Evolutionary conservation across 2,329 filamentous ascomycete species (phyloP), one percentile per base, ranked within the genome.

Genomic region (Triangularia verruculosa): DNA sequence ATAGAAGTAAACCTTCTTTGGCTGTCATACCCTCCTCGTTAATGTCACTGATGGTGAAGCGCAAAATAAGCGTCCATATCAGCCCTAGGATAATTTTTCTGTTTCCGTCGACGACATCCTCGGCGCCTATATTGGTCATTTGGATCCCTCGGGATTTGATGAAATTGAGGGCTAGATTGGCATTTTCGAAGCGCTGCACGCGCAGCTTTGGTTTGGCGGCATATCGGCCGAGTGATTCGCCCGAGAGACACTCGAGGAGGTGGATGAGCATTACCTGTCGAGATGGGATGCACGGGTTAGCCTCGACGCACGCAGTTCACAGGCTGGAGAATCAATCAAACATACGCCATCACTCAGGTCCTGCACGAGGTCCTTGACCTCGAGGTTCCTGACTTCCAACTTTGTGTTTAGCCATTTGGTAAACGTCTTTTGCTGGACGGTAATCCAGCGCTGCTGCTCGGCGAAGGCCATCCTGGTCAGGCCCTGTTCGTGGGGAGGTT

Each of bases 351-450:
- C 93, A 73, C 92, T 94, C 64, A 99, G 86, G 78, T 98, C 95
- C 67, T 83, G 83, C 66, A 96, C 92, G 62, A 99, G 83, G 77
- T 97, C 92, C 74, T 92, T 89, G 73, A 98, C 91, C 72, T 89
- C 88, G 68, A 97, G 80, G 62, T 89, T 81, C 70, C 94, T 87
- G 66, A 82, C 84, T 76, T 90, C 89, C 72, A 99, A 82, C 80
- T 99, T 99, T 72, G 92, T 96, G 79, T 99, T 99, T 70, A 99
- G 86, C 95, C 95, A 99, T 91, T 98, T 99, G 64, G 93, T 97
- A 78, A 99, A 99, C 27, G 95, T 99, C 85, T 98, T 99, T 78
- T 98, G 90, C 82, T 98, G 94, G 78, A 97, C 93, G 74, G 83
- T 87, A 72, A 89, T 84, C 87, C 87, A 89, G 76, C 83, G 81